Conservation (phyloP, 2,329 filamentous ascomycete species). For the Biscogniauxia mediterranea region DNA sequence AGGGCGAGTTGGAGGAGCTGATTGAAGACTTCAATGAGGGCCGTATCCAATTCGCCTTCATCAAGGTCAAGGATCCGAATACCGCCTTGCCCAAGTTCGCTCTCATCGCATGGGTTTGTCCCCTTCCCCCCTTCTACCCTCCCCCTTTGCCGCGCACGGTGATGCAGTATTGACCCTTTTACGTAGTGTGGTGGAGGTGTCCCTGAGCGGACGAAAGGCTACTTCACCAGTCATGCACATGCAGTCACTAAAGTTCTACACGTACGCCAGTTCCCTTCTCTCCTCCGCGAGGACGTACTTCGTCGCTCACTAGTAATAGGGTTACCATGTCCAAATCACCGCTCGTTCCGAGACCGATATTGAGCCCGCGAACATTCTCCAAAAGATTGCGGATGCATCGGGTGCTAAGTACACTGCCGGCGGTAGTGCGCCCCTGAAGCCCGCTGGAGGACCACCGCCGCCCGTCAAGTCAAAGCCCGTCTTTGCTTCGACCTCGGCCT, state of each 20-base stretch:
- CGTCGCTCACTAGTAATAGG: slow-evolving; percentile 42
- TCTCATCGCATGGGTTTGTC: slow-evolving; percentile 77
- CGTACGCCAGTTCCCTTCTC: slow-evolving; percentile 23
- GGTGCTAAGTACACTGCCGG: slow-evolving; percentile 88
- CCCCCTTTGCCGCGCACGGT: slow-evolving; percentile 2
- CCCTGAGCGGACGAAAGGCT: slow-evolving; percentile 96
- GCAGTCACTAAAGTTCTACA: slow-evolving; percentile 90
- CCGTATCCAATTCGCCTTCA: slow-evolving; percentile 92
- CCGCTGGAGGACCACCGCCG: slow-evolving; percentile 56
- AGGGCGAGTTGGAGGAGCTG: slow-evolving; percentile 86
- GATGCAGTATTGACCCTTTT: slow-evolving; percentile 5
- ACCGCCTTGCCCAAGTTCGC: slow-evolving; percentile 85
- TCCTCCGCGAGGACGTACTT: not conserved
- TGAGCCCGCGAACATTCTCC: slow-evolving; percentile 80
- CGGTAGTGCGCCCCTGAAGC: slow-evolving; percentile 51
- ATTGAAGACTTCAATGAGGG: slow-evolving; percentile 97
- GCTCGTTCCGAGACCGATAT: slow-evolving; percentile 89
- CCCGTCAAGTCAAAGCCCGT: slow-evolving; percentile 84
- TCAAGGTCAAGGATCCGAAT: slow-evolving; percentile 96
- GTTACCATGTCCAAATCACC: slow-evolving; percentile 97
- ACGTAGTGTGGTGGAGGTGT: slow-evolving; percentile 87
- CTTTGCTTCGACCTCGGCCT: slow-evolving; percentile 72
- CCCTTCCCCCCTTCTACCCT: slow-evolving; percentile 1
- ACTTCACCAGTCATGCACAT: slow-evolving; percentile 92
- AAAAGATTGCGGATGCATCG: slow-evolving; percentile 92